Base-by-base conservation (phyloP, 176 grass and related monocot genomes). In the Zoysia pacifica region DNA sequence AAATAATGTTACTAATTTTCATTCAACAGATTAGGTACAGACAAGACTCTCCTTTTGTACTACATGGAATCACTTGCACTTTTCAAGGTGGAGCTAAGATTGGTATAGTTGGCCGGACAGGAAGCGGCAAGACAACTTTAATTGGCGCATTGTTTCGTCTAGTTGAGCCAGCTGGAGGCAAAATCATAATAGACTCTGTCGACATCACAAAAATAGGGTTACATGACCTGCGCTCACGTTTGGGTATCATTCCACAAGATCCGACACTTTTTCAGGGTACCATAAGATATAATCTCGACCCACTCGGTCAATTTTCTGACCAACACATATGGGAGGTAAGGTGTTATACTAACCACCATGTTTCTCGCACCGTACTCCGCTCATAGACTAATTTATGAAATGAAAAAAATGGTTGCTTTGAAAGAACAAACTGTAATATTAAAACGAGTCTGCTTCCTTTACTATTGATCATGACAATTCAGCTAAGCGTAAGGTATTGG, bases 231-330 rank as follows among this genome's bases (percentile, higher is more conserved):
- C 89, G 95, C 44, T 93, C 95, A 48, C 85, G 90, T 5, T 78
- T 98, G 75, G 95, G 95, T 68, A 91, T 98, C 74, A 98, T 98
- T 83, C 95, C 95, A 47, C 95, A 98, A 87, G 95, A 98, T 71
- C 92, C 95, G 7, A 98, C 92, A 13, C 91, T 98, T 28, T 98
- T 98, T 83, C 73, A 89, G 71, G 95, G 95, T 48, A 87, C 90
- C 18, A 77, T 98, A 73, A 90, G 92, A 88, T 93, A 91, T 70
- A 98, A 98, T 76, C 82, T 98, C 43, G 92, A 98, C 50, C 95
- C 92, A 60, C 73, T 91, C 45, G 86, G 75, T 8, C 75, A 89
- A 46, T 93, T 89, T 75, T 72, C 88, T 1, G 95, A 98, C 61
- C 67, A 89, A 43, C 74, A 94, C 80, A 93, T 98, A 88, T 98